Conservation (phyloP, 2,329 filamentous ascomycete species). For the Cercospora zeina region DNA sequence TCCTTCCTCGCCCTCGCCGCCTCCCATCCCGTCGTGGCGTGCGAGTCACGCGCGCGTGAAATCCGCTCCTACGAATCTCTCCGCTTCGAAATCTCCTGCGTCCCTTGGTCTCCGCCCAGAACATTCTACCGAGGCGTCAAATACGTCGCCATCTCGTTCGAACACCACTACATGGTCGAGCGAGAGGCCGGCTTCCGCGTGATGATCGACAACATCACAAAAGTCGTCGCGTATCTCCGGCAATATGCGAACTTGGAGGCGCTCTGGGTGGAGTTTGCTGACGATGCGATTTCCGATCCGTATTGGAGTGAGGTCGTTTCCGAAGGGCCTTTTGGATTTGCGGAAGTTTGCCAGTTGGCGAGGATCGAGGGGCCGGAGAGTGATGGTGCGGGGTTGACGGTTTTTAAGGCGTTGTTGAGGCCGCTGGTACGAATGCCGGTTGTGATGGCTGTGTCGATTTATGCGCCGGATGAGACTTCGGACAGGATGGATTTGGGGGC, state of each 20-base stretch:
- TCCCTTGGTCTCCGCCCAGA: not conserved
- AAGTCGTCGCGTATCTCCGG: not conserved
- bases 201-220: not conserved
- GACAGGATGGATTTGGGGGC: not conserved
- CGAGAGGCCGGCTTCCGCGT: not conserved
- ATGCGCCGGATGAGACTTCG: not conserved
- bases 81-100: not conserved
- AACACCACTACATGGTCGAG: not conserved
- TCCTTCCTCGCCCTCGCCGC: not conserved
- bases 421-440: not conserved
- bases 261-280: not conserved
- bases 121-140: not conserved
- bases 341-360: not conserved
- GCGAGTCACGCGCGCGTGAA: not conserved
- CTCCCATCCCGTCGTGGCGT: not conserved
- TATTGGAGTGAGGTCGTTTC: not conserved
- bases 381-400: not conserved
- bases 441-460: not conserved
- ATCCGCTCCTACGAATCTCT: not conserved
- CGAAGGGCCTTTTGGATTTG: not conserved
- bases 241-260: not conserved
- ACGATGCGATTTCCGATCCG: not conserved
- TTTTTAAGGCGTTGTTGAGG: not conserved
- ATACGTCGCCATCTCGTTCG: not conserved
- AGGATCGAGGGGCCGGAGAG: not conserved